Evolutionary conservation across 2,329 filamentous ascomycete species (phyloP).

Genomic region (Paraphaeosphaeria sporulosa): DNA sequence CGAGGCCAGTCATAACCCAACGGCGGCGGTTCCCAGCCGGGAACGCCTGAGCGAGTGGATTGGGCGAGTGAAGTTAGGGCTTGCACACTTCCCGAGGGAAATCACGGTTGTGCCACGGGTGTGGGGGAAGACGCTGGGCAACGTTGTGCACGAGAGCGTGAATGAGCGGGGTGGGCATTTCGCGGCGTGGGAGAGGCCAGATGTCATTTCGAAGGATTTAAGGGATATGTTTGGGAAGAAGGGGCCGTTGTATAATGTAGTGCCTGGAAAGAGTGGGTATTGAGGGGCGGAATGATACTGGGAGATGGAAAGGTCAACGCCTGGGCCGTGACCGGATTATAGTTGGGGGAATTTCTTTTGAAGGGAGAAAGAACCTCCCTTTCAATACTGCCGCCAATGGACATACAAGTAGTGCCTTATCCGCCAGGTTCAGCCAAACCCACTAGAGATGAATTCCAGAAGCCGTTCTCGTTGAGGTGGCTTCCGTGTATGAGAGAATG

Average conservation of each 20-base stretch:
- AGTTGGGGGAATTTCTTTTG: not conserved
- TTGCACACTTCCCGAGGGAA: slow-evolving; percentile 67
- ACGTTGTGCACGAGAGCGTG: slow-evolving; percentile 64
- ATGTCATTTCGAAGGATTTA: slow-evolving; percentile 62
- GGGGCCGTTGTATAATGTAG: slow-evolving; percentile 43
- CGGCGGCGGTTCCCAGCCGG: slow-evolving; percentile 33
- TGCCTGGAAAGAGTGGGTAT: slow-evolving; percentile 43
- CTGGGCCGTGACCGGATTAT: too few species aligned
- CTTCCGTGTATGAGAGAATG: too few species aligned
- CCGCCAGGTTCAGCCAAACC: too few species aligned
- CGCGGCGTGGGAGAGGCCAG: slow-evolving; percentile 65
- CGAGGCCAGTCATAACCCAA: slow-evolving; percentile 61
- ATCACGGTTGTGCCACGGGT: slow-evolving; percentile 61
- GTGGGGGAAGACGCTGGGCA: slow-evolving; percentile 65
- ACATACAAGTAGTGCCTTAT: too few species aligned
- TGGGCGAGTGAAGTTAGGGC: slow-evolving; percentile 57
- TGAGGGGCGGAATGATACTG: not conserved
- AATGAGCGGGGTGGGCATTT: slow-evolving; percentile 67
- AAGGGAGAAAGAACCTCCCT: not conserved
- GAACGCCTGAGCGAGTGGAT: slow-evolving; percentile 53
- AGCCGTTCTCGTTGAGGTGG: too few species aligned
- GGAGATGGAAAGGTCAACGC: too few species aligned
- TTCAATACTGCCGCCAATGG: not conserved
- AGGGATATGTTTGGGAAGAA: slow-evolving; percentile 65
- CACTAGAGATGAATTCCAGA: too few species aligned